phyloP scores from a whole-genome alignment of 352 stramenopile species.

The Phytophthora pisi region DNA sequence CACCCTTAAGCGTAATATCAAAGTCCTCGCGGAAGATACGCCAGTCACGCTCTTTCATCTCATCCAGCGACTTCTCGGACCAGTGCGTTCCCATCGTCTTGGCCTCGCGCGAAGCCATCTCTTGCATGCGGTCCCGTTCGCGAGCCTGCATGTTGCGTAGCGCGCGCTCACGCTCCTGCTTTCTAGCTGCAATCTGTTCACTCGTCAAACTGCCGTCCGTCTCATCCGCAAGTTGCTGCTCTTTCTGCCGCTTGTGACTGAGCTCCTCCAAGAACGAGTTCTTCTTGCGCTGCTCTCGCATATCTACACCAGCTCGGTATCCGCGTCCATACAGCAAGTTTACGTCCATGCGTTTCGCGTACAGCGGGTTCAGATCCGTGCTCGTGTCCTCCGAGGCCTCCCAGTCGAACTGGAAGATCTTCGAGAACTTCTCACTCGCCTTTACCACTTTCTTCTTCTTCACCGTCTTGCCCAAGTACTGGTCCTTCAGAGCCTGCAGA shows the following conservation, averaged over 20 bases:
- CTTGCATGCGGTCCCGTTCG: conserved; percentile 61
- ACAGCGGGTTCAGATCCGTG: conserved; percentile 91
- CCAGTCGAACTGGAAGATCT: conserved; percentile 96
- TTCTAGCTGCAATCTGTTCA: conserved; percentile 61
- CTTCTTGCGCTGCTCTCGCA: conserved; percentile 92
- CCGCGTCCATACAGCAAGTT: conserved; percentile 92
- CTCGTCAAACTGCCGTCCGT: conserved; percentile 61
- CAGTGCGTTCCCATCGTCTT: conserved; percentile 90
- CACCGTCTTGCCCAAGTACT: conserved; percentile 89
- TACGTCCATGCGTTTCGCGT: conserved; percentile 87
- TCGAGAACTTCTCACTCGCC: conserved; percentile 92
- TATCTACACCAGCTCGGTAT: conserved; percentile 93
- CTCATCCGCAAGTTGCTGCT: conserved; percentile 75
- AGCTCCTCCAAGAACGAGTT: conserved; percentile 90
- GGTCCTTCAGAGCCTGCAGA: conserved; percentile 84
- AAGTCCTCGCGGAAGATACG: conserved; percentile 99
- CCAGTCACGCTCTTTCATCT: conserved; percentile 98
- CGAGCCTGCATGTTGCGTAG: conserved; percentile 77
- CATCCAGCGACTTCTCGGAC: conserved; percentile 92
- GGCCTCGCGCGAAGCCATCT: conserved; percentile 71
- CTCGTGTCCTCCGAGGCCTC: conserved; percentile 92
- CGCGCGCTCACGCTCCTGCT: conserved; percentile 74
- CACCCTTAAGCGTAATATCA: conserved; percentile 96
- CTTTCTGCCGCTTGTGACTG: conserved; percentile 86
- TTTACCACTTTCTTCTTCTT: conserved; percentile 93